phyloP scores from a whole-genome alignment of 1,284 basidiomycete species.

The Rhodotorula sp. region DNA sequence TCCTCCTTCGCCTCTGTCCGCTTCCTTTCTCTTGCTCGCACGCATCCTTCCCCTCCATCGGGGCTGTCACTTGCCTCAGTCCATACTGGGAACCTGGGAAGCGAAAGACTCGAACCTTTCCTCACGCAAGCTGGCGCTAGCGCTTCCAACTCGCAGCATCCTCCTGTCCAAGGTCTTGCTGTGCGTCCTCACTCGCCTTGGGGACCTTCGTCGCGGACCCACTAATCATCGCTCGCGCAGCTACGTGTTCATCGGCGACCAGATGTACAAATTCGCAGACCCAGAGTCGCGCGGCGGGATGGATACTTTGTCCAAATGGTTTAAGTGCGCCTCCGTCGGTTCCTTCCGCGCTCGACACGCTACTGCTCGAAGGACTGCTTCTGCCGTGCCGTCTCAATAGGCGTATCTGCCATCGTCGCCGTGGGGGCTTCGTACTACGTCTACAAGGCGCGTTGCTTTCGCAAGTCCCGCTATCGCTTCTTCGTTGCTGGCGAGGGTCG shows the following conservation, averaged over 20 bases:
- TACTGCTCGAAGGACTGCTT: neutral
- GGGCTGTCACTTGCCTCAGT: conserved; percentile 71
- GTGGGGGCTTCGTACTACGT: conserved; percentile 65
- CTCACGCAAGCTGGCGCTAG: neutral
- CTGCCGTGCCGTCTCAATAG: conserved; percentile 54
- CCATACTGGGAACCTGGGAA: conserved; percentile 60
- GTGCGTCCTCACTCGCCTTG: neutral
- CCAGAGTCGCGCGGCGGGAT: conserved; percentile 68
- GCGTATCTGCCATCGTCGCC: conserved; percentile 59
- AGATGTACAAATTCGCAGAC: conserved; percentile 71
- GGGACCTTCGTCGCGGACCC: no score
- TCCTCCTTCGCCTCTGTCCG: conserved; percentile 68
- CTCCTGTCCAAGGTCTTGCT: conserved; percentile 68
- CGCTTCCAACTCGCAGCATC: conserved; percentile 46
- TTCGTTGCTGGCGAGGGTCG: no score
- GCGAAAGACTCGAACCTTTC: neutral
- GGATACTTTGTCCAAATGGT: conserved; percentile 66
- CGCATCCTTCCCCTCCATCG: conserved; percentile 62
- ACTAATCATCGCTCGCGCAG: no score
- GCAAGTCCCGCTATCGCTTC: no score
- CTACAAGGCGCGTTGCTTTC: neutral
- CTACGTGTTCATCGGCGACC: conserved; percentile 72
- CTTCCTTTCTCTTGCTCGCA: conserved; percentile 71
- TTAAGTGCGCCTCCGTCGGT: conserved; percentile 52
- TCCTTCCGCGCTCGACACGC: conserved; percentile 4